Percentiles rank a stretch among this genome's conserved stretches.
Evolutionary conservation across 345 rosid genomes (phyloP).

Genomic region (Cardamine resedifolia): DNA sequence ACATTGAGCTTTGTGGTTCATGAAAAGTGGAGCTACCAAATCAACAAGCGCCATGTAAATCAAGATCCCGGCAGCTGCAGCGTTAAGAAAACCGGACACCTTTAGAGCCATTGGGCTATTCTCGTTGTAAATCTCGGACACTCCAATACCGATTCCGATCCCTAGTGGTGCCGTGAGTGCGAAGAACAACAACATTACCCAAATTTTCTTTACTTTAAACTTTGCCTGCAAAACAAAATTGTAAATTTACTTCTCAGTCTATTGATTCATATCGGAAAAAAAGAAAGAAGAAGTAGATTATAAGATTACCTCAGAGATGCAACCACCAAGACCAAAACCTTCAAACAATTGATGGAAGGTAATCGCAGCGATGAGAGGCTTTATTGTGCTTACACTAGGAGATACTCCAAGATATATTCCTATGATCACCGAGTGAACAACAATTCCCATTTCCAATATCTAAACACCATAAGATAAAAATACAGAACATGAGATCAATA

Average conservation of each 20-base stretch:
- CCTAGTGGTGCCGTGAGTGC: conserved; percentile 61
- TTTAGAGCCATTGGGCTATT: conserved; percentile 50
- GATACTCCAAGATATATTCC: conserved; percentile 68
- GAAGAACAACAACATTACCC: conserved; percentile 53
- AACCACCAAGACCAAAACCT: conserved; percentile 75
- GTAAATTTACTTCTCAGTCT: not conserved
- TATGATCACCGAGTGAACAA: conserved; percentile 65
- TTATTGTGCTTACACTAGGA: conserved; percentile 44
- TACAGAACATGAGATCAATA: not conserved
- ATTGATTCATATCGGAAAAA: not conserved
- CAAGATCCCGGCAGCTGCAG: conserved; percentile 59
- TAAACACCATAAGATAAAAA: not conserved
- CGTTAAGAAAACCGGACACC: conserved; percentile 54
- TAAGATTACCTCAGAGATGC: conserved; percentile 50
- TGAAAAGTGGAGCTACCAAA: conserved; percentile 53
- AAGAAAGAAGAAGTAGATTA: not conserved
- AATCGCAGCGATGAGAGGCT: conserved; percentile 55
- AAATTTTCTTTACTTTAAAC: conserved; percentile 27
- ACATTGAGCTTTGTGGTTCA: conserved; percentile 42
- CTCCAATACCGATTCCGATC: conserved; percentile 53
- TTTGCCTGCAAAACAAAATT: conserved; percentile 37
- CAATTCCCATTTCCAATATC: conserved; percentile 69
- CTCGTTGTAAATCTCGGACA: conserved; percentile 44
- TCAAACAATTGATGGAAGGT: conserved; percentile 72
- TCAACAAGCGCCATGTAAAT: conserved; percentile 69